These are phyloP conservation scores for Cercospora brassicicola DNA, from an alignment of 2,329 filamentous ascomycete species.

Conservation along the genomic window DNA sequence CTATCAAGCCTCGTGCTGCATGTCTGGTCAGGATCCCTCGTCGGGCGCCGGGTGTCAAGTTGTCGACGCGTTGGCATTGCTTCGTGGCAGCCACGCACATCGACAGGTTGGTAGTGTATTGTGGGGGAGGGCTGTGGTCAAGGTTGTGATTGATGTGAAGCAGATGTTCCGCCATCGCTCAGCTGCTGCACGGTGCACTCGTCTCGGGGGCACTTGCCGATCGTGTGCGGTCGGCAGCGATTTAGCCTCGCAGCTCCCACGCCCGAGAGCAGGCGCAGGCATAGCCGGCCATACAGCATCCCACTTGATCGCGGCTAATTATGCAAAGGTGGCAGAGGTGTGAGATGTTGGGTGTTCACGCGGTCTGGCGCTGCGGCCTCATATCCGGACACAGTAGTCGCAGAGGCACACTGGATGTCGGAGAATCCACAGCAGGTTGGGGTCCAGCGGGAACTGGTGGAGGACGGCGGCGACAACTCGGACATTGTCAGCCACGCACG, in stretches of 20 bases:
- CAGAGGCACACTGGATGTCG: background rate
- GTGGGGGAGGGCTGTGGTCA: background rate
- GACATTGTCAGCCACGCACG: background rate
- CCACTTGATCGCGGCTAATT: background rate
- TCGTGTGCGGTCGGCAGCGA: background rate
- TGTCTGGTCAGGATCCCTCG: background rate
- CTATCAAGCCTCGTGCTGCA: constrained; percentile 8
- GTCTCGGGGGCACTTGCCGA: background rate
- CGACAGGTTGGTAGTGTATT: background rate
- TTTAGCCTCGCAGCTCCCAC: background rate
- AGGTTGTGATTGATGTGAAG: background rate
- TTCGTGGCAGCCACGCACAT: background rate
- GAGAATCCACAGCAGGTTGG: background rate
- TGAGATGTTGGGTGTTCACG: background rate
- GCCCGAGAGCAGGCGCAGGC: background rate
- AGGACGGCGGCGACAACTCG: constrained; percentile 1
- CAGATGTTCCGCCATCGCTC: background rate
- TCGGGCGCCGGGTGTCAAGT: background rate
- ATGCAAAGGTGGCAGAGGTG: background rate
- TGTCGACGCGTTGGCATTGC: background rate
- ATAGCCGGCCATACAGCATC: background rate
- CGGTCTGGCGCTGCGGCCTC: too few relatives aligned
- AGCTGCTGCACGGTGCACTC: background rate
- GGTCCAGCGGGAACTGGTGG: constrained; percentile 2
- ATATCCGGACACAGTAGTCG: background rate